Evolutionary conservation across 2,329 filamentous ascomycete species (phyloP), one percentile per base, ranked within the genome.

Genomic region (Fusarium protoensiforme): DNA sequence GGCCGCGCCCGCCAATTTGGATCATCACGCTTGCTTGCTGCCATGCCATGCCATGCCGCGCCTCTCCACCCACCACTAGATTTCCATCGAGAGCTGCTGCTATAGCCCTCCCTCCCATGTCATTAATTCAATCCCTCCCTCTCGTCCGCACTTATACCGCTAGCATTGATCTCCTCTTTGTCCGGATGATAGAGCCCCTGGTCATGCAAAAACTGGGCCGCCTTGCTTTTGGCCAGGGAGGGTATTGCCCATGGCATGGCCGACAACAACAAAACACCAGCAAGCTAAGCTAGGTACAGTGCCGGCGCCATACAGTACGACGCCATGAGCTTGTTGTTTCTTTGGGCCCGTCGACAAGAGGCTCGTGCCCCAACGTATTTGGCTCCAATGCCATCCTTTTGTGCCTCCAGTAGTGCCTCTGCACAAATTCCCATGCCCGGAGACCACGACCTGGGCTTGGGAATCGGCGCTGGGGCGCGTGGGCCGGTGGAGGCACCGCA

Each of bases 161-260:
- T 41, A 29, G 22, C 46, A 66, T 61, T 60, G 29, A 48, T 64
- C 31, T 58, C 67, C 65, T 57, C 61, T 56, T 46, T 56, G 61
- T 68, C 65, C 60, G 29, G 51, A 67, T 68, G 57, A 71, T 58
- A 75, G 66, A 66, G 51, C 67, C 75, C 74, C 69, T 77, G 65
- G 41, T 57, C 38, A 39, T 27, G 61, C 65, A 61, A 69, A 73
- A 69, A 74, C 64, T 66, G 75, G 72, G 65, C 58, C 67, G 62
- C 60, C 57, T 60, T 69, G 64, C 69, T 60, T 65, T 43, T 67
- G 46, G 53, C 71, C 57, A 73, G 67, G 74, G 71, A 74, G 67
- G 68, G 61, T 66, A 69, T 61, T 60, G 72, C 64, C 68, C 59
- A 67, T 67, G 46, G 46, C 46, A 29, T 48, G 64, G 60, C 29